Evolutionary conservation across 495 filamentous ascomycete species (phyloP).

Genomic region (Pyrenula aspistea): DNA sequence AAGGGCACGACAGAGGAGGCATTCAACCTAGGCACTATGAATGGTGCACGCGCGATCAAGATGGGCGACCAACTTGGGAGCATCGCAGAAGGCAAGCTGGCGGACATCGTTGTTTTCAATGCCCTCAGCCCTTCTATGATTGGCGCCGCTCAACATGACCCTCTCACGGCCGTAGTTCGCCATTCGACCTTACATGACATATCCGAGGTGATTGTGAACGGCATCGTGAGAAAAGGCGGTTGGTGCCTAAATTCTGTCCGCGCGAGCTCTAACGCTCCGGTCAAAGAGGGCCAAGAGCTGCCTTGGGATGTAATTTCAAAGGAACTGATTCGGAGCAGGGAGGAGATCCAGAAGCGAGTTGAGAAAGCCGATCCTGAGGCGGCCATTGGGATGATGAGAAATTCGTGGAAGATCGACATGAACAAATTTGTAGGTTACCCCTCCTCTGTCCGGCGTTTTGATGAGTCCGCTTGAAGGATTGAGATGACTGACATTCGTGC

Average conservation of each 20-base stretch:
- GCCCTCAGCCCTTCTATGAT: slow-evolving; percentile 27
- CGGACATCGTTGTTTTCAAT: slow-evolving; percentile 35
- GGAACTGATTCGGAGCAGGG: neutral
- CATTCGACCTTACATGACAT: slow-evolving; percentile 31
- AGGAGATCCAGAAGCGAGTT: neutral
- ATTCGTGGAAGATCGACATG: neutral
- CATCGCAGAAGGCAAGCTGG: slow-evolving; percentile 30
- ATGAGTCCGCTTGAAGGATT: too few species aligned
- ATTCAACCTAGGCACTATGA: slow-evolving; percentile 36
- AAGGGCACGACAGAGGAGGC: slow-evolving; percentile 28
- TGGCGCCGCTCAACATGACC: slow-evolving; percentile 25
- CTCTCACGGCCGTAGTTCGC: slow-evolving; percentile 32
- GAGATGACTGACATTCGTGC: too few species aligned
- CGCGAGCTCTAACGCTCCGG: neutral
- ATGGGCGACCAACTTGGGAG: slow-evolving; percentile 30
- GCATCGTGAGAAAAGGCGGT: slow-evolving; percentile 23
- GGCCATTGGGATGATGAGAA: neutral
- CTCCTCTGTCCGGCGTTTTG: too few species aligned
- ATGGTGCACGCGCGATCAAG: slow-evolving; percentile 30
- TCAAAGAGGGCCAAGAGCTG: neutral
- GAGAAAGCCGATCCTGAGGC: neutral
- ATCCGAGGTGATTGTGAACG: slow-evolving; percentile 36
- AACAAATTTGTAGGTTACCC: neutral
- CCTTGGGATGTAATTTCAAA: neutral
- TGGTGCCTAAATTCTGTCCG: slow-evolving; percentile 3